Conservation (phyloP, 352 stramenopile genomes). For the Globisporangium yorkense region DNA sequence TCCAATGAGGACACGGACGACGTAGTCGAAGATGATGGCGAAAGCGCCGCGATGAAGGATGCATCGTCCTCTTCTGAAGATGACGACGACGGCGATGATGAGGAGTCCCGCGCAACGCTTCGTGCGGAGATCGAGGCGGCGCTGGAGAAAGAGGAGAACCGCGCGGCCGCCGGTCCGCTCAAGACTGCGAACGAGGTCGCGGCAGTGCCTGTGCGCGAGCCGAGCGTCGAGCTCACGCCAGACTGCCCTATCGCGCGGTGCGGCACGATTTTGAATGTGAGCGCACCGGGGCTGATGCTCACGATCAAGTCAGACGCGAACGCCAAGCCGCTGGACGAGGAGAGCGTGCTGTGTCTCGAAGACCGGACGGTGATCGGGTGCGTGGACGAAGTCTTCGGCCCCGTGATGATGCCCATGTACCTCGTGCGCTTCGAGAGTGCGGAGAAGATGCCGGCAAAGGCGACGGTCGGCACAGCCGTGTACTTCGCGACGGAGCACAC, state of each 20-base stretch:
- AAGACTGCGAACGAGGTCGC: conserved; percentile 68
- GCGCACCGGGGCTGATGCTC: conserved; percentile 52
- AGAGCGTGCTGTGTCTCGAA: conserved; percentile 74
- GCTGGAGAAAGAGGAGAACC: conserved; percentile 70
- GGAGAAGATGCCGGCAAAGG: conserved; percentile 57
- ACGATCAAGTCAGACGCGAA: conserved; percentile 70
- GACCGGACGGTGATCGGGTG: conserved; percentile 73
- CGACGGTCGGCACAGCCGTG: conserved; percentile 32
- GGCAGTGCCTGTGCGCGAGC: conserved; percentile 46
- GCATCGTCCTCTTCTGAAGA: conserved; percentile 14
- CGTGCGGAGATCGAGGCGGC: conserved; percentile 70
- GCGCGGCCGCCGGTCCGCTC: conserved; percentile 25
- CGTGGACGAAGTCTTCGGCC: conserved; percentile 82
- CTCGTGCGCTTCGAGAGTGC: conserved; percentile 71
- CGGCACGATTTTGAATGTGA: conserved; percentile 64
- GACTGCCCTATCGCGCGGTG: conserved; percentile 69
- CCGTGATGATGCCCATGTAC: conserved; percentile 84
- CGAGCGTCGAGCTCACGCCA: conserved; percentile 58
- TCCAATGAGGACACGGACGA: conserved; percentile 16
- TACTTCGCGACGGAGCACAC: conserved; percentile 77
- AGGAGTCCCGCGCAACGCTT: conserved; percentile 25
- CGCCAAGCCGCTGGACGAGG: conserved; percentile 66
- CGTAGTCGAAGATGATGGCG: conserved; percentile 12
- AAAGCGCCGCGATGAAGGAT: background rate
- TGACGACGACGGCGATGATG: conserved; percentile 20